A percentile compares a stretch with the other conserved stretches of the same genome.
phyloP scores from a whole-genome alignment of 2,329 filamentous ascomycete genomes.

The Talaromyces pinophilus region DNA sequence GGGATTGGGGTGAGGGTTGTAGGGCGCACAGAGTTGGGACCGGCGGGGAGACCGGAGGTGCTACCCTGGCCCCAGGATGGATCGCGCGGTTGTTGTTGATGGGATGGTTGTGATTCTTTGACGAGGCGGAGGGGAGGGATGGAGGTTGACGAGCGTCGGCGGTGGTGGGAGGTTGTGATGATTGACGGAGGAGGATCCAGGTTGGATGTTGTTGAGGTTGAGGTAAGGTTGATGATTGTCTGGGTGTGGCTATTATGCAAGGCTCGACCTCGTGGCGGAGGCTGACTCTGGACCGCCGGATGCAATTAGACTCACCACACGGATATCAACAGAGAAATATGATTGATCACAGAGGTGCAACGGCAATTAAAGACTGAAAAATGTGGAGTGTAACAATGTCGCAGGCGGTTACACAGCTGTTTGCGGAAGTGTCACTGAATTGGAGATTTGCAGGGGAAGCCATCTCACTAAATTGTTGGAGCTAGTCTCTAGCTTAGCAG shows the following conservation, averaged over 20 bases:
- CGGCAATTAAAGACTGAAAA: neutral
- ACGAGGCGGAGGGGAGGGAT: constrained; percentile 47
- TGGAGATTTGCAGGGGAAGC: constrained; percentile 5
- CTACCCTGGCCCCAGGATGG: constrained; percentile 27
- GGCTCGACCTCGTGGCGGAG: constrained; percentile 17
- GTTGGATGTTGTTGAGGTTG: constrained; percentile 19
- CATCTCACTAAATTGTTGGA: neutral
- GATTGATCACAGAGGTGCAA: neutral
- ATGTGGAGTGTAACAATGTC: neutral
- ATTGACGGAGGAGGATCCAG: constrained; percentile 47
- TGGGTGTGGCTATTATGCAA: constrained; percentile 10
- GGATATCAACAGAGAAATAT: neutral
- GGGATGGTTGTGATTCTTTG: constrained; percentile 26
- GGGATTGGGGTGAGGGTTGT: constrained; percentile 48
- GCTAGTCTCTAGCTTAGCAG: neutral
- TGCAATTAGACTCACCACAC: neutral
- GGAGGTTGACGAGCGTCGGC: constrained; percentile 48
- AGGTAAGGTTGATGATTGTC: neutral
- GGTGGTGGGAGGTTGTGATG: constrained; percentile 33
- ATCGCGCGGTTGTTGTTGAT: neutral
- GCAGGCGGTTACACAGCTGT: constrained; percentile 9
- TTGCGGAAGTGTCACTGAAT: constrained; percentile 4
- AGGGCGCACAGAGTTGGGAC: constrained; percentile 21
- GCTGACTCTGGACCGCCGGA: neutral
- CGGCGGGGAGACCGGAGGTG: constrained; percentile 31